Percentiles rank a stretch among this genome's conserved stretches.
Evolutionary conservation across 306 rosid genomes (phyloP).

Genomic region (Prunus mongolica): DNA sequence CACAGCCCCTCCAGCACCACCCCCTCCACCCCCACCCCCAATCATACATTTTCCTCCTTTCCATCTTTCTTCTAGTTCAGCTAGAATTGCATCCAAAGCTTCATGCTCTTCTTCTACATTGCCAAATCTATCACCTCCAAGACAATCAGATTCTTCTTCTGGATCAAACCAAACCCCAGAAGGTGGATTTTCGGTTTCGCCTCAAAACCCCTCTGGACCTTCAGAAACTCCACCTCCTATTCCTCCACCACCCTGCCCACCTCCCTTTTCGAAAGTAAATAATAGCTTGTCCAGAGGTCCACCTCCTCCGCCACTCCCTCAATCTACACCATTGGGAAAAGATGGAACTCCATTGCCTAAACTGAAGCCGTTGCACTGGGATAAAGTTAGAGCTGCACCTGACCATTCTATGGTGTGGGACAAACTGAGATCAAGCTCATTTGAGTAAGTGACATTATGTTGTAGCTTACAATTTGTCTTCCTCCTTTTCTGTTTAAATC

Average conservation of each 20-base stretch:
- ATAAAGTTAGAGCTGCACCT: slow-evolving; percentile 93
- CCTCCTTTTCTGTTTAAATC: neutral
- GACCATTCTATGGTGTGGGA: slow-evolving; percentile 96
- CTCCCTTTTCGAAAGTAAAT: slow-evolving; percentile 46
- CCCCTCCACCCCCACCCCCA: slow-evolving; percentile 41
- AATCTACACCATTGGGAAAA: slow-evolving; percentile 60
- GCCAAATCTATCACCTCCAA: slow-evolving; percentile 47
- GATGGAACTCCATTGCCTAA: slow-evolving; percentile 77
- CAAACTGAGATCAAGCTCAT: slow-evolving; percentile 84
- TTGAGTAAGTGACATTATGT: slow-evolving; percentile 64
- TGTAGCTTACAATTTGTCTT: neutral
- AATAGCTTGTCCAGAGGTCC: slow-evolving; percentile 43
- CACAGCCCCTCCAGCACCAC: slow-evolving; percentile 40
- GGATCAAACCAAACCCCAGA: slow-evolving; percentile 37
- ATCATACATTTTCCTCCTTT: slow-evolving; percentile 32
- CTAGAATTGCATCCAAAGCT: slow-evolving; percentile 45
- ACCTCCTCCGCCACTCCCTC: slow-evolving; percentile 82
- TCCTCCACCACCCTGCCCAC: slow-evolving; percentile 89
- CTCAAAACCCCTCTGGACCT: slow-evolving; percentile 13
- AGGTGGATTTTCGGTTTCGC: slow-evolving; percentile 30
- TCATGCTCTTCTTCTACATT: slow-evolving; percentile 55
- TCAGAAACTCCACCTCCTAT: slow-evolving; percentile 37
- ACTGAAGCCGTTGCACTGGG: slow-evolving; percentile 99
- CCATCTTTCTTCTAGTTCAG: slow-evolving; percentile 41
- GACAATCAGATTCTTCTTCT: slow-evolving; percentile 42